Evolutionary conservation across 805 yeast species (phyloP).

Genomic region (Nakazawaea ishiwadae): DNA sequence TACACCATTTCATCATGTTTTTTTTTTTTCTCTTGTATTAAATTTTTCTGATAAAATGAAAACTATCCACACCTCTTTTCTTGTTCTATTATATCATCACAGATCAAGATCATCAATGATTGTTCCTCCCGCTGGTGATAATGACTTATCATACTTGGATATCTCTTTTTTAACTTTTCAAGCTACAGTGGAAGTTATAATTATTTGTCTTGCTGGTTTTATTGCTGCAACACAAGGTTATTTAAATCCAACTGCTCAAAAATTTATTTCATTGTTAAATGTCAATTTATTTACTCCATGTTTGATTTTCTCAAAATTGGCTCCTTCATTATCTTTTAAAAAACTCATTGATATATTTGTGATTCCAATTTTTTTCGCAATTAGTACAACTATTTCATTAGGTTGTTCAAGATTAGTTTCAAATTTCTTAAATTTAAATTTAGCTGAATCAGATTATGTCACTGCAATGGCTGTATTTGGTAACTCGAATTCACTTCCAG

Average conservation of each 20-base stretch:
- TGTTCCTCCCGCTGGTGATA: slow-evolving; percentile 9
- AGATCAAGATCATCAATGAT: too few relatives aligned
- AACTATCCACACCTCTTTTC: too few relatives aligned
- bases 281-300: slow-evolving; percentile 95
- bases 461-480: slow-evolving; percentile 98
- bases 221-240: slow-evolving; percentile 74
- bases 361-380: slow-evolving; percentile 79
- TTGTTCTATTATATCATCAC: too few relatives aligned
- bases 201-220: slow-evolving; percentile 83
- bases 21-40: too few relatives aligned
- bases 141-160: slow-evolving; percentile 31
- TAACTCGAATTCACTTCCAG: slow-evolving; percentile 92
- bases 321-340: slow-evolving; percentile 60
- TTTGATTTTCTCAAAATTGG: slow-evolving; percentile 79
- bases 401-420: slow-evolving; percentile 56
- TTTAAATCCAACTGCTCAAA: slow-evolving; percentile 69
- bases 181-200: slow-evolving; percentile 86
- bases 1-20: too few relatives aligned
- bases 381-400: slow-evolving; percentile 76
- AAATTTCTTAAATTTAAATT: slow-evolving; percentile 50
- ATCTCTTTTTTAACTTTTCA: slow-evolving; percentile 75
- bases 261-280: slow-evolving; percentile 68
- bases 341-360: slow-evolving; percentile 77
- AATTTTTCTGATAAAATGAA: too few relatives aligned
- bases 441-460: slow-evolving; percentile 81